A percentile compares a stretch with the other conserved stretches of the same genome.
Conservation (phyloP, 2,329 filamentous ascomycete species). For the Aspergillus texensis region DNA sequence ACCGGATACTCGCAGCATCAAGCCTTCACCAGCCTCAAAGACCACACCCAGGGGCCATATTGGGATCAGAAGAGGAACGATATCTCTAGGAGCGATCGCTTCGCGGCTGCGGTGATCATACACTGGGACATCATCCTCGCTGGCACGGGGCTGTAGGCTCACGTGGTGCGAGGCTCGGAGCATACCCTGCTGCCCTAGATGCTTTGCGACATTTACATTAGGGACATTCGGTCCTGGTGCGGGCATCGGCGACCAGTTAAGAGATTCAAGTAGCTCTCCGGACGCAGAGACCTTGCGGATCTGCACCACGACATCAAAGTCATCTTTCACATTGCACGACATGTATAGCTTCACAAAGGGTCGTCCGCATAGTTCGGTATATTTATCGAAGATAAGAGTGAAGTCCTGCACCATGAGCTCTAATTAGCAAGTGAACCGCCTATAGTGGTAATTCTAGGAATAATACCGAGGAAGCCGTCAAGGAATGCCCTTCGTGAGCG, state of each 20-base stretch:
- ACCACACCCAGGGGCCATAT: slow-evolving; percentile 29
- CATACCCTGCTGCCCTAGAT: slow-evolving; percentile 25
- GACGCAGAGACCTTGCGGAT: slow-evolving; percentile 21
- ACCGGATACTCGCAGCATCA: slow-evolving; percentile 24
- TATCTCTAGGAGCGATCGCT: slow-evolving; percentile 8
- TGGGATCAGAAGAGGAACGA: slow-evolving; percentile 21
- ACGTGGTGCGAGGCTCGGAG: slow-evolving; percentile 22
- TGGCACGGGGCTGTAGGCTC: background rate
- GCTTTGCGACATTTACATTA: slow-evolving; percentile 19
- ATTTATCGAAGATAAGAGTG: background rate
- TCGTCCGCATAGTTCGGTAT: slow-evolving; percentile 3
- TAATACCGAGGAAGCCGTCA: background rate
- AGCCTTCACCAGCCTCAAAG: slow-evolving; percentile 26
- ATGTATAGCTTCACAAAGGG: slow-evolving; percentile 19
- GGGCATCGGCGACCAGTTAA: slow-evolving; percentile 21
- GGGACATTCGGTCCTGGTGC: slow-evolving; percentile 18
- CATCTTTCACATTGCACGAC: slow-evolving; percentile 14
- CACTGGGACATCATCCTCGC: background rate
- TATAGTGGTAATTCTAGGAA: background rate
- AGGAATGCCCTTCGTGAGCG: background rate
- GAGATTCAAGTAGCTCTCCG: slow-evolving; percentile 17
- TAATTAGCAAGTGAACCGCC: no score
- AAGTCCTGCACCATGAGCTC: no score
- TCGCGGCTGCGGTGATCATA: slow-evolving; percentile 8
- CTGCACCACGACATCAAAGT: slow-evolving; percentile 27